Conservation (phyloP, 768 basidiomycete genomes). For the Terana coerulea region DNA sequence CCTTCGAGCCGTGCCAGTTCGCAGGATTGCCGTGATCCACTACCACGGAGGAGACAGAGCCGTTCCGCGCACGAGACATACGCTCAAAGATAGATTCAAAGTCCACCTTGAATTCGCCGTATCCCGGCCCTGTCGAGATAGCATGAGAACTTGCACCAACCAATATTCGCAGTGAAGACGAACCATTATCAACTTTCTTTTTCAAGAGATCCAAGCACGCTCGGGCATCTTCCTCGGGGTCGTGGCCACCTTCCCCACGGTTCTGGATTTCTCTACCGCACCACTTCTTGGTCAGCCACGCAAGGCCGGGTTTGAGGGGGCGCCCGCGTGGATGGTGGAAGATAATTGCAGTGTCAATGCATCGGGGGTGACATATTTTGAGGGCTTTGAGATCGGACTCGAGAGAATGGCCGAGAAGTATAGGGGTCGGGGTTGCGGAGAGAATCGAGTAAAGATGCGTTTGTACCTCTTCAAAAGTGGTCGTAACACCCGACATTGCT, state of each 20-base stretch:
- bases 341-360: constrained; percentile 87
- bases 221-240: constrained; percentile 91
- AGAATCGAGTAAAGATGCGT: constrained; percentile 59
- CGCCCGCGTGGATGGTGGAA: constrained; percentile 94
- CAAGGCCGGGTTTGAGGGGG: constrained; percentile 90
- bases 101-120: constrained; percentile 84
- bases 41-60: constrained; percentile 55
- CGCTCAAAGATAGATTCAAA: constrained; percentile 87
- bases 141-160: not conserved
- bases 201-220: constrained; percentile 82
- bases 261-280: constrained; percentile 86
- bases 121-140: constrained; percentile 49
- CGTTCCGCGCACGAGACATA: constrained; percentile 53
- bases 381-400: constrained; percentile 92
- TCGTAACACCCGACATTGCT: constrained; percentile 63
- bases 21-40: constrained; percentile 84
- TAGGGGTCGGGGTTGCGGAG: constrained; percentile 55
- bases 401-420: constrained; percentile 92
- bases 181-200: constrained; percentile 75
- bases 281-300: constrained; percentile 97
- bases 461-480: constrained; percentile 80
- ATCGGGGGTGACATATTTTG: constrained; percentile 78
- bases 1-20: constrained; percentile 83
- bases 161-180: constrained; percentile 7
- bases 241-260: constrained; percentile 81